phyloP scores from a whole-genome alignment of 176 grass and related monocot species.

The Oryza rufipogon region DNA sequence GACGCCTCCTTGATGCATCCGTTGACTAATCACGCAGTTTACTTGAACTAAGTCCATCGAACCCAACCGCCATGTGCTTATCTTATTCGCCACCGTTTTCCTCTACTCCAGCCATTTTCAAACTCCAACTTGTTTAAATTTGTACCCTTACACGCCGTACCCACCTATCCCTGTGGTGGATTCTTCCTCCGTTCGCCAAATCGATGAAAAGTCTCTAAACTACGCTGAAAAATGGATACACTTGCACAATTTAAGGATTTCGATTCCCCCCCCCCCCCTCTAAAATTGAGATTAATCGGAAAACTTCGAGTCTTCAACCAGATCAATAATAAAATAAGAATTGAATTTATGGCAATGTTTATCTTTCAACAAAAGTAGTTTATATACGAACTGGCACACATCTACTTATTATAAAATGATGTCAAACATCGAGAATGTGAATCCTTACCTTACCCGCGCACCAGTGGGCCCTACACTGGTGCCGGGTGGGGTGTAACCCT shows the following conservation, averaged over 20 bases:
- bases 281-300: not conserved
- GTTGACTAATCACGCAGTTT: constrained; percentile 55
- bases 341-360: too few relatives aligned
- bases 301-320: not conserved
- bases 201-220: not conserved
- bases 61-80: constrained; percentile 48
- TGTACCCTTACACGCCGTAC: not conserved
- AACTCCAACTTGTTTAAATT: constrained; percentile 1
- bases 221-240: not conserved
- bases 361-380: too few relatives aligned
- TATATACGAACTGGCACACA: too few relatives aligned
- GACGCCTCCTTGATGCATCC: constrained; percentile 46
- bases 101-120: constrained; percentile 2
- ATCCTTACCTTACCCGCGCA: too few relatives aligned
- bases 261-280: not conserved
- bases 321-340: not conserved
- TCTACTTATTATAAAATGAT: too few relatives aligned
- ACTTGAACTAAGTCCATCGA: constrained; percentile 39
- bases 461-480: too few relatives aligned
- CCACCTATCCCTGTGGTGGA: not conserved
- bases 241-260: not conserved
- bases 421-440: too few relatives aligned
- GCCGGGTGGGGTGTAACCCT: not conserved
- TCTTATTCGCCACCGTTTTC: constrained; percentile 20
- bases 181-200: not conserved